Base-by-base conservation (phyloP, 768 basidiomycete genomes). In the Leccinum sublutescens region DNA sequence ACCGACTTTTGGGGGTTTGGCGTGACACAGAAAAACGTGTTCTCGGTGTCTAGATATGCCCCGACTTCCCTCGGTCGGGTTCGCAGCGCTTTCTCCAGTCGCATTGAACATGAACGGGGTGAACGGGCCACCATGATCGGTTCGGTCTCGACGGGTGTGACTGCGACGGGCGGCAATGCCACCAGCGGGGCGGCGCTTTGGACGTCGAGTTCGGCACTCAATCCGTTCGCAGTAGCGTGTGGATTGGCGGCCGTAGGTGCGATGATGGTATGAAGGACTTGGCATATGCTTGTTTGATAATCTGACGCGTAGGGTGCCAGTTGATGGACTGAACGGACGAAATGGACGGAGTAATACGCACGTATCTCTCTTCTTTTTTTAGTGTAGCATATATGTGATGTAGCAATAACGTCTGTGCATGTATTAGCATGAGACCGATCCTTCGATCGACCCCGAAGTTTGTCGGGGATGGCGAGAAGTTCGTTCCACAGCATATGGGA, bases 11-110 rank as follows among this genome's bases (percentile, higher is more conserved):
- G 3, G 5, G 17, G 7, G 31, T 52, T 57, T 38, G 36, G 15
- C 19, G 10, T n/a, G 17, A 45, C 54, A 1, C 63, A 94, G 83
- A 97, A 98, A 83, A 97, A 97, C 68, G 93, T 95, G 1, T 97
- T 93, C 73, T 86, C 92, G 1, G 25, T 27, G 25, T 27, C 1
- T 1, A 85, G 93, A 33, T 92, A 86, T 60, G 75, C 78, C 31
- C 93, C 94, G 25, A 25, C 25, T 25, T 0, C 76, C 90, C 0
- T 83, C 89, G 2, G 86, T 97, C 31, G 95, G 95, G 0, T 95
- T 98, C 69, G 95, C 94, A 2, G 60, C 78, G 47, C 83, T 95
- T 9, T 90, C 92, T 4, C 61, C 66, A 1, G 67, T 75, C 0
- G 84, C 88, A 1, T 54, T 79, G 14, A 73, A 74, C 0, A 73